These are phyloP conservation scores for Colletotrichum sidae DNA, from an alignment of 2,329 filamentous ascomycete species.

Conservation along the genomic window DNA sequence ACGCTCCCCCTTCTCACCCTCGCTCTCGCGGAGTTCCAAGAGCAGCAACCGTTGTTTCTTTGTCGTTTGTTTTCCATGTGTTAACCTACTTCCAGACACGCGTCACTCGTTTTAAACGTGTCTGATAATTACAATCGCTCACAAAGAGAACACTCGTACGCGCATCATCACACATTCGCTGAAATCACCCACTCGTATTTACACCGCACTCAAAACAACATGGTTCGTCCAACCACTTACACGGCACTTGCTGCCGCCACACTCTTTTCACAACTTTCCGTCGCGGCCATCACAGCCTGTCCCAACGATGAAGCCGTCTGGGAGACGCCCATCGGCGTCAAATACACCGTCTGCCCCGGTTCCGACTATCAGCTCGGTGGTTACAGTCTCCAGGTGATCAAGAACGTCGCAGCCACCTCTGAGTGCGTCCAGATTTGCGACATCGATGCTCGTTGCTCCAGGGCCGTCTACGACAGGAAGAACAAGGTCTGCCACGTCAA, in stretches of 20 bases:
- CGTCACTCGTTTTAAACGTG: conserved; percentile 18
- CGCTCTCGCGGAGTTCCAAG: conserved; percentile 9
- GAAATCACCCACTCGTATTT: conserved; percentile 1
- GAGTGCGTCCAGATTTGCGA: conserved; percentile 35
- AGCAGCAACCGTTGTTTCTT: conserved; percentile 11
- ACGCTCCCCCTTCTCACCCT: not conserved
- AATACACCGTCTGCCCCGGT: conserved; percentile 36
- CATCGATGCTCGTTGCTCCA: conserved; percentile 28
- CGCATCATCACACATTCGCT: not conserved
- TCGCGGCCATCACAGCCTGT: conserved; percentile 33
- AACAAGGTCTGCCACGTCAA: conserved; percentile 32
- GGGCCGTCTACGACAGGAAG: conserved; percentile 36
- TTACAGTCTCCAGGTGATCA: conserved; percentile 23
- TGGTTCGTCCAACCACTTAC: conserved; percentile 25
- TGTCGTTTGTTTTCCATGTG: conserved; percentile 6
- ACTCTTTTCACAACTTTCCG: conserved; percentile 26
- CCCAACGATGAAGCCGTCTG: conserved; percentile 30
- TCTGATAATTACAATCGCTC: conserved; percentile 16
- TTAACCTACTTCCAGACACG: conserved; percentile 8
- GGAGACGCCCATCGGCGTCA: conserved; percentile 27
- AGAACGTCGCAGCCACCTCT: conserved; percentile 20
- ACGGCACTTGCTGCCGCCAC: conserved; percentile 30
- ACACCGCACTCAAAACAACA: not conserved
- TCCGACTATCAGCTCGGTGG: conserved; percentile 33
- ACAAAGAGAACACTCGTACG: not conserved